Conservation (phyloP, 2,329 filamentous ascomycete genomes). For the Aspergillus carbonarius region DNA sequence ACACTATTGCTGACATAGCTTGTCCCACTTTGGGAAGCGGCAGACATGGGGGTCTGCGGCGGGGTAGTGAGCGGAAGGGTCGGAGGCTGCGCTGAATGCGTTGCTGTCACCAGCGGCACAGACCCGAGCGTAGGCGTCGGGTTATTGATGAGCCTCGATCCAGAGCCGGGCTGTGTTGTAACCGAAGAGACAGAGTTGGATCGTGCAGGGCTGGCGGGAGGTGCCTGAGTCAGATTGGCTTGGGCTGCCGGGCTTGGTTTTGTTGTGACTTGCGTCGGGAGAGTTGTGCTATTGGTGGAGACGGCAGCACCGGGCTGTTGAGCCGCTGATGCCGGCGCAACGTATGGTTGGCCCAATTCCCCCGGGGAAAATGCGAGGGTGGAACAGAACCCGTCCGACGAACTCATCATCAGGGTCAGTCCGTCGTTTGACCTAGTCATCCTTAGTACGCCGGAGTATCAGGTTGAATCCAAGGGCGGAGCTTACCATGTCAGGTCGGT, state of each 20-base stretch:
- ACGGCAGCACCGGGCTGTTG: constrained; percentile 38
- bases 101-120: constrained; percentile 72
- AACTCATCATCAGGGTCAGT: constrained; percentile 84
- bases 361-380: constrained; percentile 78
- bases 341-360: constrained; percentile 81
- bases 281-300: constrained; percentile 62
- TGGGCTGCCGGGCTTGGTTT: constrained; percentile 59
- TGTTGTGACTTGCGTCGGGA: constrained; percentile 67
- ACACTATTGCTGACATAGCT: constrained; percentile 56
- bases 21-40: constrained; percentile 53
- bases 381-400: constrained; percentile 96
- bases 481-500: constrained; percentile 91
- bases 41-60: constrained; percentile 73
- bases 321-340: constrained; percentile 42
- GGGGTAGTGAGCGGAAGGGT: constrained; percentile 78
- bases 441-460: constrained; percentile 20
- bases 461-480: not conserved
- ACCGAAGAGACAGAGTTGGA: constrained; percentile 85
- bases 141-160: constrained; percentile 62
- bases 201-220: constrained; percentile 74
- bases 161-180: constrained; percentile 56
- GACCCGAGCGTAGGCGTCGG: constrained; percentile 75
- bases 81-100: constrained; percentile 58
- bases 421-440: constrained; percentile 69
- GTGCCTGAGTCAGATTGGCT: constrained; percentile 49